Evolutionary conservation across 2,329 filamentous ascomycete species (phyloP).

Genomic region (Cadophora sp.): DNA sequence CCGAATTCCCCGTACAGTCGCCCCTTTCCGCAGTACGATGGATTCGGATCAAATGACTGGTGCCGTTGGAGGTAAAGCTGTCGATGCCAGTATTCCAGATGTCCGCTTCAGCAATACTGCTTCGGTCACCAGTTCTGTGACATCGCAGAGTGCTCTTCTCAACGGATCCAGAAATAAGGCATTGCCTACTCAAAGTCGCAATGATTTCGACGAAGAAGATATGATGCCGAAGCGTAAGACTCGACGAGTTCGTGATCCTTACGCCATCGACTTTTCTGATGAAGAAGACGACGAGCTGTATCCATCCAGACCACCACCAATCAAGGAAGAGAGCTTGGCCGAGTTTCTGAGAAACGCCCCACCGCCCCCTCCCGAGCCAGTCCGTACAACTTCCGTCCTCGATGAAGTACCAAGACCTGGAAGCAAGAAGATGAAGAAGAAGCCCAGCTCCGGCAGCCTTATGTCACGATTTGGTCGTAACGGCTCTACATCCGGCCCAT

Average conservation of each 20-base stretch:
- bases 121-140: constrained; percentile 53
- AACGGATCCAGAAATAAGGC: constrained; percentile 48
- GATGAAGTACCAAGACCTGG: constrained; percentile 28
- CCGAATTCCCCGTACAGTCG: constrained; percentile 81
- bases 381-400: constrained; percentile 34
- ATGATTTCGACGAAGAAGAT: constrained; percentile 40
- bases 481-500: constrained; percentile 43
- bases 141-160: constrained; percentile 76
- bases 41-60: constrained; percentile 79
- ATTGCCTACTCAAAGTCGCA: constrained; percentile 25
- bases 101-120: constrained; percentile 58
- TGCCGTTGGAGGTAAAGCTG: constrained; percentile 60
- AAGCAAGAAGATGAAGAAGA: constrained; percentile 61
- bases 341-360: constrained; percentile 76
- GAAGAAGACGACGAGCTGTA: constrained; percentile 44
- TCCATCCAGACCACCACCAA: constrained; percentile 33
- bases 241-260: constrained; percentile 83
- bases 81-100: constrained; percentile 63
- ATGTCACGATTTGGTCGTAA: constrained; percentile 61
- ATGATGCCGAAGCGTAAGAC: constrained; percentile 76
- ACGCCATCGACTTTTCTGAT: constrained; percentile 81
- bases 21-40: constrained; percentile 84
- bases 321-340: constrained; percentile 68
- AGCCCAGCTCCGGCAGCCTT: constrained; percentile 66
- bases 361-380: constrained; percentile 61